Conservation (phyloP, 164 flowering plant species). For the Nelumbo lutea region DNA sequence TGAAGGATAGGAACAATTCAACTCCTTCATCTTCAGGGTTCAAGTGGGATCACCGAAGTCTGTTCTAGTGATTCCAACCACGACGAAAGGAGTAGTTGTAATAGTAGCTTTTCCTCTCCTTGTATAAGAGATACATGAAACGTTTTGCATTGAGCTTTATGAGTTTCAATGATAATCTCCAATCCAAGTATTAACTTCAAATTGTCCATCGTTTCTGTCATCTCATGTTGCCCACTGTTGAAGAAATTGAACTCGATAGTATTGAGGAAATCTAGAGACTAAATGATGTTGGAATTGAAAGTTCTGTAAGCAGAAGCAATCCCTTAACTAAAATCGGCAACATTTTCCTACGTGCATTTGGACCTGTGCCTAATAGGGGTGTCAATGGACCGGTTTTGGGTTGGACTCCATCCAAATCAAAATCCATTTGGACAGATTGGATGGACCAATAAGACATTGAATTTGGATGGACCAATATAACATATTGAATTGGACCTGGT, state of each 20-base stretch:
- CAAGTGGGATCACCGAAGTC: neutral
- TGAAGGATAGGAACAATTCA: constrained; percentile 4
- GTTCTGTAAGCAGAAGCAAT: constrained; percentile 2
- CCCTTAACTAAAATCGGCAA: neutral
- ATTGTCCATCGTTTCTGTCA: neutral
- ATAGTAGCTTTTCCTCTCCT: constrained; percentile 3
- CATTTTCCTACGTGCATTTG: too few species aligned
- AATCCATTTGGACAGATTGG: too few species aligned
- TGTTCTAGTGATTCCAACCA: constrained; percentile 6
- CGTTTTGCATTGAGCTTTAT: constrained; percentile 5
- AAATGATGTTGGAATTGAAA: neutral
- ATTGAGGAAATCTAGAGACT: neutral
- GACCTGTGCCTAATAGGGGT: too few species aligned
- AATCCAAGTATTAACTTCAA: constrained; percentile 5
- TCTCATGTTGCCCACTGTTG: neutral
- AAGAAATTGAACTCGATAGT: neutral
- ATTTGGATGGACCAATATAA: too few species aligned
- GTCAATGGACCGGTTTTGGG: too few species aligned
- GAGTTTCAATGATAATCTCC: constrained; percentile 14
- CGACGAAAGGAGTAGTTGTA: too few species aligned
- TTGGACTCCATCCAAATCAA: too few species aligned
- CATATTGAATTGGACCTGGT: too few species aligned
- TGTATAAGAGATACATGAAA: too few species aligned
- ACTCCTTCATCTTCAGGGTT: too few species aligned
- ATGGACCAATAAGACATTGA: too few species aligned